These are phyloP conservation scores for Hamamelis virginiana DNA, from an alignment of 164 flowering plant species.

Conservation along the genomic window DNA sequence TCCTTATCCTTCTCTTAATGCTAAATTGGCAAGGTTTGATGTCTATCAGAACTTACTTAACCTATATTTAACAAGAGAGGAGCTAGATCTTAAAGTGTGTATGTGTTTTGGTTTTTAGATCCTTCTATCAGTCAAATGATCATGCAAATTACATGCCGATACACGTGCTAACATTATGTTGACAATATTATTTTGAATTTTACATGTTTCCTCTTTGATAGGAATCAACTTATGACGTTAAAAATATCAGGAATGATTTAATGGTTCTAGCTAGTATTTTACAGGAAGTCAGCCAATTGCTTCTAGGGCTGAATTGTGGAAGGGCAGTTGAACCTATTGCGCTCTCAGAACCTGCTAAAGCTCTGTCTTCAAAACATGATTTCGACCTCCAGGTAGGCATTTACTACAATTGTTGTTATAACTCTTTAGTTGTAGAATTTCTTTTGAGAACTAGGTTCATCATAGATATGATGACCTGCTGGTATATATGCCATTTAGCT, in stretches of 20 bases:
- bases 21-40: too few species aligned
- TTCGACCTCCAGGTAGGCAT: constrained; percentile 78
- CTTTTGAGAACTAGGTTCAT: background rate
- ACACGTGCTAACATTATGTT: too few species aligned
- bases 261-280: constrained; percentile 3
- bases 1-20: too few species aligned
- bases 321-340: constrained; percentile 45
- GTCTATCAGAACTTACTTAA: too few species aligned
- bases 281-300: constrained; percentile 87
- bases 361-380: constrained; percentile 50
- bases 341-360: constrained; percentile 50
- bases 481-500: background rate
- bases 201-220: too few species aligned
- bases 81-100: too few species aligned
- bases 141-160: too few species aligned
- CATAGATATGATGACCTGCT: constrained; percentile 1
- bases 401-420: background rate
- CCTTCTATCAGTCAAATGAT: too few species aligned
- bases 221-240: background rate
- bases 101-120: too few species aligned
- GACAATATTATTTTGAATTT: too few species aligned
- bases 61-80: too few species aligned
- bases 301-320: constrained; percentile 82
- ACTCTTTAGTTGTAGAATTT: background rate
- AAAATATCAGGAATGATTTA: background rate